A percentile compares a stretch with the other conserved stretches of the same genome.
Conservation (phyloP, 768 basidiomycete species). For the Mycena filopes region DNA sequence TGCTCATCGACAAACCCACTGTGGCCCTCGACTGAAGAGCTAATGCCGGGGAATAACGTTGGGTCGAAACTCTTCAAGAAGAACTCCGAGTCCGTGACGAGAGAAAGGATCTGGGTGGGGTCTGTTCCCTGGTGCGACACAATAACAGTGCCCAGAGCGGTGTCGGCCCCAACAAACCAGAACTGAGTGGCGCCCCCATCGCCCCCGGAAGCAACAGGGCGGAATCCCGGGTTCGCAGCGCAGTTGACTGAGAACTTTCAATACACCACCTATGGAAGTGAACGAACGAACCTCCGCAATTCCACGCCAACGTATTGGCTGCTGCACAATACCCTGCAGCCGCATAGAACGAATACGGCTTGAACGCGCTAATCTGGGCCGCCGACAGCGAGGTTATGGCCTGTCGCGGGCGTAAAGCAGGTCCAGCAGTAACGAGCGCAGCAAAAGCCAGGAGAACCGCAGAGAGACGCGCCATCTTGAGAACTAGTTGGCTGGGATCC, state of each 20-base stretch:
- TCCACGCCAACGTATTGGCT: slow-evolving; percentile 56
- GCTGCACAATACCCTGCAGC: slow-evolving; percentile 62
- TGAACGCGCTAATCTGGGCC: slow-evolving; percentile 54
- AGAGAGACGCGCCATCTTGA: slow-evolving; percentile 14
- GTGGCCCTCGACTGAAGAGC: slow-evolving; percentile 52
- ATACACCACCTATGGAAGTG: neutral
- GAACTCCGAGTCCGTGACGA: slow-evolving; percentile 52
- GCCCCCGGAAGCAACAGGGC: slow-evolving; percentile 61
- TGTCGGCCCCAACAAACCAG: slow-evolving; percentile 59
- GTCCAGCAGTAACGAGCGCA: slow-evolving; percentile 30
- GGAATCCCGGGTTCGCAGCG: slow-evolving; percentile 56
- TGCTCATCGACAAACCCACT: slow-evolving; percentile 56
- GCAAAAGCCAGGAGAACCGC: slow-evolving; percentile 29
- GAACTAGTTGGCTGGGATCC: slow-evolving; percentile 3
- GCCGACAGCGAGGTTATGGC: slow-evolving; percentile 51
- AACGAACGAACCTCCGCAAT: slow-evolving; percentile 57
- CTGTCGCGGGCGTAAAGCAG: slow-evolving; percentile 45
- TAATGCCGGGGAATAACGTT: slow-evolving; percentile 57
- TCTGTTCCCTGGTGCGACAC: slow-evolving; percentile 51
- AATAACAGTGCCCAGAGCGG: slow-evolving; percentile 47
- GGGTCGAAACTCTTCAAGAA: slow-evolving; percentile 45
- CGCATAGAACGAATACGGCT: slow-evolving; percentile 62
- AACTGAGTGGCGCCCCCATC: slow-evolving; percentile 54
- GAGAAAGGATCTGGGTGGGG: slow-evolving; percentile 44
- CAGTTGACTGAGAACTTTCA: slow-evolving; percentile 50